Base-by-base conservation (phyloP, 139 green algal species). In the Tetraselmis striata region DNA sequence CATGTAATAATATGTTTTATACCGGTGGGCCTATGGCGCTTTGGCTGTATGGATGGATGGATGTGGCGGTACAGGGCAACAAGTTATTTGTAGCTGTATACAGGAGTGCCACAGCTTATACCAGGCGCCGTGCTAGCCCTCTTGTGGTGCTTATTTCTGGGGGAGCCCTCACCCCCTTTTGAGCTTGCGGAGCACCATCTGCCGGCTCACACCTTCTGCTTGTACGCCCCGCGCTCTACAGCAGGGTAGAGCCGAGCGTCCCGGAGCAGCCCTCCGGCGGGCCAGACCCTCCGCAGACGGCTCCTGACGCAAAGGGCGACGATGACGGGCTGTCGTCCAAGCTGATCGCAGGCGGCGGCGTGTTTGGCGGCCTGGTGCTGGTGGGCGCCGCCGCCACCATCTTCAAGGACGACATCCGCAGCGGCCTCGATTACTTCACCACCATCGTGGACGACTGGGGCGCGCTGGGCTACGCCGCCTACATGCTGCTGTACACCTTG, bases 341-440 rank as follows among this genome's bases (percentile, higher is more conserved):
- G 45, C 45, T 67, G 18, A 5, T 67, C 5, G 45, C 45, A 67
- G 45, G 11, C 45, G 45, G 45, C 45, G 88, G 79, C 2, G 79
- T 92, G 1, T 32, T 86, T 0, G 87, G 59, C 0, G 90, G 91
- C 30, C 77, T 94, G 1, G 82, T 75, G 1, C 2, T 90, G 28
- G 59, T 95, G 1, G 5, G 89, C 0, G 92, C 86, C 18, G 82
- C 82, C 2, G 89, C 88, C 11, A 88, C 88, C 1, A 23, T 91
- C 0, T 91, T 92, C 82, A 89, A 86, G 30, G 90, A 88, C 45
- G 76, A 92, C 26, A 92, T 95, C 30, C 32, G 78, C 30, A 75
- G 83, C 23, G 93, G 94, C 45, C 58, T 95, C 2, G 81, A 91
- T 24, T 91, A 93, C 31, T 94, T 95, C 80, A 90, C 89, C 26